Evolutionary conservation across 2,329 filamentous ascomycete genomes (phyloP), one percentile per base, ranked within the genome.

Genomic region (Knufia fluminis): DNA sequence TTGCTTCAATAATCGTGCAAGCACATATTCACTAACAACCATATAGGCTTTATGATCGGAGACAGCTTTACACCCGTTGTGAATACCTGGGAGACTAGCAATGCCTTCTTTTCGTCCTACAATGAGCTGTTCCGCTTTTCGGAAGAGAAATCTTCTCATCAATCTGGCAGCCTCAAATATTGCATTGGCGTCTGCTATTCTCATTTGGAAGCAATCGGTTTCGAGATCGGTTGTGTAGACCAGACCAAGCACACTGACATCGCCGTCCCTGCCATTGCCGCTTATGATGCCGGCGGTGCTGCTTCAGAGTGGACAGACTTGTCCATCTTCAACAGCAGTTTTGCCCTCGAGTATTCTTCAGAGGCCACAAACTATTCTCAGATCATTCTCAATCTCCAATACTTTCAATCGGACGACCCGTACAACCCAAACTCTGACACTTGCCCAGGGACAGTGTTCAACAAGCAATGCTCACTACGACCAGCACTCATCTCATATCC

Each of bases 241-340:
- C 17, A 33, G 14, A 36, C 12, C 16, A 46, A 46, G 32, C 42
- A 46, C 19, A 46, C 42, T 9, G 49, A 51, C 36, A 51, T 51
- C 20, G 49, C 49, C 4, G 31, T 43, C 16, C 28, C 49, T 7
- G 39, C 49, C 17, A 47, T 51, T 23, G 43, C 42, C 14, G 49
- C 49, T 9, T 51, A 38, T 10, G 23, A 51, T 2, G 43, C 43
- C 2, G 26, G 22, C 17, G 35, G 35, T 26, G 33, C 40, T 38
- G 16, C 49, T 9, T 31, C 49, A 14, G 44, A 33, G 31, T 51
- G 49, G 49, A 46, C 42, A 16, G 20, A 48, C 24, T n/a, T 51
- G 10, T 43, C 42, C n/a, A 47, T 51, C 19, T 51, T 51, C 38
- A 47, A 51, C 31, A 51, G 42, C 35, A 46, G 43, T 32, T 51